These are phyloP conservation scores for Pneumocystis oryctolagi DNA, from an alignment of 1,139 yeast genomes.

Conservation along the genomic window DNA sequence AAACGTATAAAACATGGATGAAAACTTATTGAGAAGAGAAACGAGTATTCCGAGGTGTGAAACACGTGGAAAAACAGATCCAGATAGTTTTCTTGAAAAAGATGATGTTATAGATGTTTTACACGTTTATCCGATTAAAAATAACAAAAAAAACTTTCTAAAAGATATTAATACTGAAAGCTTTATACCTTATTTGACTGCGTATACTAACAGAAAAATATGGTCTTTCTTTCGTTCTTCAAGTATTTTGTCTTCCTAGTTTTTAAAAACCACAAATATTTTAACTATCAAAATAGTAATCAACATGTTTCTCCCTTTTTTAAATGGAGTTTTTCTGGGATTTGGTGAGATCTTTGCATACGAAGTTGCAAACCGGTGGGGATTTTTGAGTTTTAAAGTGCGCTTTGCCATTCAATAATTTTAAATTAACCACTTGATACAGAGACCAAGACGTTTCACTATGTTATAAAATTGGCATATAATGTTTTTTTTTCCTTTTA, in stretches of 20 bases:
- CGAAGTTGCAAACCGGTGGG: conserved; percentile 68
- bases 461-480: not conserved
- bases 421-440: not conserved
- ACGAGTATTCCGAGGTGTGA: not conserved
- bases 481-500: not conserved
- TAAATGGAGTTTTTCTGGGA: conserved; percentile 91
- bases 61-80: not conserved
- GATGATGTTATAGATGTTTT: not conserved
- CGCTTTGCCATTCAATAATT: conserved; percentile 14
- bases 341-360: conserved; percentile 93
- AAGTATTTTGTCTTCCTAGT: not conserved
- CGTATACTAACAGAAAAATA: not conserved
- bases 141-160: not conserved
- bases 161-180: not conserved
- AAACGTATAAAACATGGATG: not conserved
- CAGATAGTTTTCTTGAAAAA: not conserved
- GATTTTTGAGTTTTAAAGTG: conserved; percentile 65
- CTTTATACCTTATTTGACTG: not conserved
- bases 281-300: conserved; percentile 28
- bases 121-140: not conserved
- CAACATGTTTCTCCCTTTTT: conserved; percentile 68
- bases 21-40: not conserved
- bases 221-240: not conserved
- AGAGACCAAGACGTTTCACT: not conserved
- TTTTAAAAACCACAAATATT: not conserved